Base-by-base conservation (phyloP, 148 eudicot species). In the Persicaria tinctoria region DNA sequence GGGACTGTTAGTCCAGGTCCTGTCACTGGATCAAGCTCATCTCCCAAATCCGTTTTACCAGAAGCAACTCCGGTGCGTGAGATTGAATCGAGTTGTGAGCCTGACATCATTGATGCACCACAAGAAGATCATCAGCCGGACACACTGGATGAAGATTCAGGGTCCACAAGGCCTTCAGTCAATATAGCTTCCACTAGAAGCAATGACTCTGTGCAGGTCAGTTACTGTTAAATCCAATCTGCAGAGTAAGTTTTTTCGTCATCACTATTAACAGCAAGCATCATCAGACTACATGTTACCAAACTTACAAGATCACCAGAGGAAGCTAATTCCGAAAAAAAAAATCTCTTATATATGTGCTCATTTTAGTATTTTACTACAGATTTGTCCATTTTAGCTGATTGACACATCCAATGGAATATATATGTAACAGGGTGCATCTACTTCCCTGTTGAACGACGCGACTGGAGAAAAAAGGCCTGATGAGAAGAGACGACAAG, bases 11-110 rank as follows among this genome's bases (percentile, higher is more conserved):
- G 14, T 51, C 51, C 9, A 14, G 51, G 73, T 45, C 47, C 73
- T 17, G 5, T n/a, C 1, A 1, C 13, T 46, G 73, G 16, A 8
- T 70, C 73, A 70, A 20, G 32, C 13, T 47, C 73, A n/a, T 70
- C 73, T 17, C 53, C 73, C 73, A 70, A 70, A 11, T 70, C 73
- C 13, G 73, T 70, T 7, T 47, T 70, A 48, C 51, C 54, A 17
- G 41, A 7, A 32, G 14, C 55, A 9, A 50, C 18, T n/a, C 16
- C 54, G 3, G 74, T 71, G 38, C 32, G 17, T 71, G 74, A 71
- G 8, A 1, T 71, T 18, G 32, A 17, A n/a, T 18, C 74, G 7
- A 47, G 32, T 18, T 8, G 55, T 11, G 55, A 46, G 32, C 45
- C 13, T 70, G 13, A 60, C 57, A 53, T 53, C 57, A 53, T 17